These are phyloP conservation scores for Miscanthus sacchariflorus DNA, from an alignment of 202 grass and related monocot species.

Conservation along the genomic window DNA sequence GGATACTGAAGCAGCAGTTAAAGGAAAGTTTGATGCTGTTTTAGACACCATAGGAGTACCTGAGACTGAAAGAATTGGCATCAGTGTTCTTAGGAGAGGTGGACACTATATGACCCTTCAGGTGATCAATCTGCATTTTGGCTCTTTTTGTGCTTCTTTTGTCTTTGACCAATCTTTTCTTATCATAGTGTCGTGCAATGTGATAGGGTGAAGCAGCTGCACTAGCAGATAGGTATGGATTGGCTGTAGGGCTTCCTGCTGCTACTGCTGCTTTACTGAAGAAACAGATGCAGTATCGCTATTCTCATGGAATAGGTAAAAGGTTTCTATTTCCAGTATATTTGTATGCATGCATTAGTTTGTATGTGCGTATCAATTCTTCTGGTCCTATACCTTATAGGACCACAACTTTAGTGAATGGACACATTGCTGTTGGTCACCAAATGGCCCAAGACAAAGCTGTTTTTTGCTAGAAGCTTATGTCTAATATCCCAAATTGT, in stretches of 20 bases:
- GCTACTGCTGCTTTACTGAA: constrained; percentile 85
- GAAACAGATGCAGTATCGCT: constrained; percentile 81
- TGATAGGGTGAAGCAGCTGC: constrained; percentile 88
- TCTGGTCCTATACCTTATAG: neutral
- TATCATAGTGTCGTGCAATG: constrained; percentile 11
- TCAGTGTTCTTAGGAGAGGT: constrained; percentile 91
- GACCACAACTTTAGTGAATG: neutral
- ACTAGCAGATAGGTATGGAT: constrained; percentile 90
- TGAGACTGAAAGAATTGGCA: constrained; percentile 86
- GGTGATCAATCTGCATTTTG: constrained; percentile 55
- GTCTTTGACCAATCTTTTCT: constrained; percentile 15
- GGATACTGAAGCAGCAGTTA: constrained; percentile 78
- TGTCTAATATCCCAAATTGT: neutral
- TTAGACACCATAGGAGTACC: constrained; percentile 89
- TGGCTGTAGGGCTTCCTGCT: constrained; percentile 78
- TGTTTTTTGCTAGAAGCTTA: constrained; percentile 12
- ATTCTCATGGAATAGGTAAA: constrained; percentile 92
- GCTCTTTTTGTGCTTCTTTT: constrained; percentile 4
- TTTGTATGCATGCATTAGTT: constrained; percentile 26
- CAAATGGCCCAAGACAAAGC: neutral
- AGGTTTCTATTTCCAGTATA: neutral
- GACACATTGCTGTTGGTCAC: neutral
- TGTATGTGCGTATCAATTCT: neutral
- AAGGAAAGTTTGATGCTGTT: constrained; percentile 91
- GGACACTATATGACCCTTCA: constrained; percentile 99